Base-by-base conservation (phyloP, 2,329 filamentous ascomycete genomes). In the Aspergillus aculeatinus region DNA sequence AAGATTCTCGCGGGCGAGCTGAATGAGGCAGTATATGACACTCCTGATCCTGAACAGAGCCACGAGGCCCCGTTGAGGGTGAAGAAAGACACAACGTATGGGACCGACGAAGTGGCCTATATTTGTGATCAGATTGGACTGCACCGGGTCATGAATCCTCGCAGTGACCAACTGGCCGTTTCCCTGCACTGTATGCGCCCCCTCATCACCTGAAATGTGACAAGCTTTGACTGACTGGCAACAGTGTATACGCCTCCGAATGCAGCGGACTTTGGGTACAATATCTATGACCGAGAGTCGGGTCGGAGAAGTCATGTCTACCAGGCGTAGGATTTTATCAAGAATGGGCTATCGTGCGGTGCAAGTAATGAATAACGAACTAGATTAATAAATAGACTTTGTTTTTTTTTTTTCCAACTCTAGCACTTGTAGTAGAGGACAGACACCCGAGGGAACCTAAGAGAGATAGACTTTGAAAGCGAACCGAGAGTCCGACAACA, bases 161-260 rank as follows among this genome's bases (percentile, higher is more conserved):
- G 63, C 19, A 59, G 29, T 29, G 63, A 63, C 11, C 65, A 70
- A 23, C 51, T 73, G 4, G 71, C 71, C n/a, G 71, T 73, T 29
- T 73, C 71, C 9, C 59, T 73, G n/a, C 71, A 73, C 27, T 60
- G 71, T 73, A 55, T 60, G 71, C 64, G 27, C 23, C 12, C 9
- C 9, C 7, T 55, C 6, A n/a, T 7, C 48, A 2, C 2, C 5
- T 21, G 14, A 7, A 14, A 39, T 6, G 5, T 16, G 7, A 21
- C 7, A n/a, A 2, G 7, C 10, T 51, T 3, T 16, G 16, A 5
- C 54, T 60, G 5, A 57, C 11, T 4, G 21, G 12, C 0, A 12
- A 29, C 23, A 73, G 71, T 73, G 44, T 73, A 73, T 48, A 73
- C 71, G 1, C 71, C 71, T 1, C 71, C 71, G 0, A 73, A 73